Evolutionary conservation across 148 eudicot species (phyloP).

Genomic region (Diospyros lotus): DNA sequence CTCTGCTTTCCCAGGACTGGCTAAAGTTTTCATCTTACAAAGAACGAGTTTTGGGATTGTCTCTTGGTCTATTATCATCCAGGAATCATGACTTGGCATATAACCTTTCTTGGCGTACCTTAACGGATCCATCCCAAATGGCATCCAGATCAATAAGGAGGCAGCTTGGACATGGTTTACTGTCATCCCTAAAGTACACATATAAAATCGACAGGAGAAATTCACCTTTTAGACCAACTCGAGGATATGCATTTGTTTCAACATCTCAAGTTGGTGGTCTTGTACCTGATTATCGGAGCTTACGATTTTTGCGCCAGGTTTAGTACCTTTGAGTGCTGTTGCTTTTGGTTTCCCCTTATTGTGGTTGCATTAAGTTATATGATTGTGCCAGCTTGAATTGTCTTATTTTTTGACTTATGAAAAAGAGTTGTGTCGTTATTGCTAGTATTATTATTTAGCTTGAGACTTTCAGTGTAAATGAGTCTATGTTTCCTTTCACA

Average conservation of each 20-base stretch:
- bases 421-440: neutral
- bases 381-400: constrained; percentile 8
- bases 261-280: constrained; percentile 79
- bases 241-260: constrained; percentile 80
- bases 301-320: constrained; percentile 88
- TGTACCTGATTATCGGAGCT: constrained; percentile 69
- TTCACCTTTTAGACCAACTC: constrained; percentile 80
- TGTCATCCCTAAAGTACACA: constrained; percentile 79
- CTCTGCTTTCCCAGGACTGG: constrained; percentile 91
- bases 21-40: constrained; percentile 77
- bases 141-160: constrained; percentile 77
- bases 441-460: neutral
- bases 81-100: constrained; percentile 70
- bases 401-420: neutral
- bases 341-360: neutral
- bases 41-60: constrained; percentile 62
- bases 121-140: constrained; percentile 87
- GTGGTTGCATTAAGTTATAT: neutral
- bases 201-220: constrained; percentile 76
- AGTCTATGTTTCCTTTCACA: no score
- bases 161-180: constrained; percentile 85
- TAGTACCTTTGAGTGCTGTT: constrained; percentile 1
- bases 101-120: constrained; percentile 80
- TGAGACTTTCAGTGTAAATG: no score
- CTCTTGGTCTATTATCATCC: constrained; percentile 70